Conservation (phyloP, 2,329 filamentous ascomycete genomes). For the Acrocalymma vagum region DNA sequence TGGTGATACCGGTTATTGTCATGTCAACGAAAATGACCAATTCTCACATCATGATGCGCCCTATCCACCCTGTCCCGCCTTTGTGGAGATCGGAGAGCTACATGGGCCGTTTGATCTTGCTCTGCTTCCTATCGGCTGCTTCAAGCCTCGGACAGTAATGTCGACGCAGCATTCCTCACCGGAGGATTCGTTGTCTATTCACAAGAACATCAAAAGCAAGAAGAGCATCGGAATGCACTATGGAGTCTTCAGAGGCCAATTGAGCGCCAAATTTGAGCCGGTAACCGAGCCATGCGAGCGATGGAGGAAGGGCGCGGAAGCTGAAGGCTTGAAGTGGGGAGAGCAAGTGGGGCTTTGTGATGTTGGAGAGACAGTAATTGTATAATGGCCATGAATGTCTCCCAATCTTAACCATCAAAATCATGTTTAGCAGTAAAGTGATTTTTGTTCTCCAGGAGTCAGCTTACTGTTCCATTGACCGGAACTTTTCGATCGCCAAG, state of each 20-base stretch:
- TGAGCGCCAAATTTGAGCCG: constrained; percentile 58
- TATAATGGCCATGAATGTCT: too few species aligned
- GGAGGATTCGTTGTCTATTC: constrained; percentile 58
- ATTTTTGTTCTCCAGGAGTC: too few species aligned
- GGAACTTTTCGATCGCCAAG: too few species aligned
- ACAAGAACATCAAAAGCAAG: constrained; percentile 56
- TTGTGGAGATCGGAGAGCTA: constrained; percentile 55
- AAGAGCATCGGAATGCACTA: constrained; percentile 63
- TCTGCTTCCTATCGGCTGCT: constrained; percentile 59
- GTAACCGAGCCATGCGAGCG: constrained; percentile 57
- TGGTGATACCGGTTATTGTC: constrained; percentile 60
- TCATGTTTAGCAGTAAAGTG: too few species aligned
- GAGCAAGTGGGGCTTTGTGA: constrained; percentile 51
- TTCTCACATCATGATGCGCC: constrained; percentile 42
- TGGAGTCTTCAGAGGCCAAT: constrained; percentile 56
- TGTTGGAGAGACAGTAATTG: constrained; percentile 57
- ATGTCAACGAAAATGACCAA: constrained; percentile 36
- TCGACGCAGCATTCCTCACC: constrained; percentile 57
- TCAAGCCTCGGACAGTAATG: constrained; percentile 54
- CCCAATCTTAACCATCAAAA: too few species aligned
- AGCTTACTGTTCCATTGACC: too few species aligned
- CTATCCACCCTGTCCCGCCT: constrained; percentile 56
- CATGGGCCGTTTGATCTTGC: constrained; percentile 61
- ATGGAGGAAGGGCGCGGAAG: constrained; percentile 56
- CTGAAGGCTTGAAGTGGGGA: constrained; percentile 50